Conservation (phyloP, 164 flowering plant species). For the Malania oleifera region DNA sequence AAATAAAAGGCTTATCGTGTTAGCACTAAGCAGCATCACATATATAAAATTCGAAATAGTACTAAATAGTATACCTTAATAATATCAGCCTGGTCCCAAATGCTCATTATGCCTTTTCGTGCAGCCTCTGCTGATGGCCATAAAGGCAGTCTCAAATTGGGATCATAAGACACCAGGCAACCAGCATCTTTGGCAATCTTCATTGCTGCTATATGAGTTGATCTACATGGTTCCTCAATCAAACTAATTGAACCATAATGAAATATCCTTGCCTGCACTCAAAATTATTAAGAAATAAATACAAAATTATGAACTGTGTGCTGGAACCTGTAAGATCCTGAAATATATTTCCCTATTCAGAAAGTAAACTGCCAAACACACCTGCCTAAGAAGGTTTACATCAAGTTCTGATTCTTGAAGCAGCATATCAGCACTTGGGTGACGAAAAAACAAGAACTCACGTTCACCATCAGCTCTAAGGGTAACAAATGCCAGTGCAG, state of each 20-base stretch:
- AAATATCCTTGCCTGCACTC: slow-evolving; percentile 28
- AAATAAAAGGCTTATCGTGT: background rate
- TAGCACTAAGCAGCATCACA: background rate
- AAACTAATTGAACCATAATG: slow-evolving; percentile 44
- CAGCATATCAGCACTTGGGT: slow-evolving; percentile 55
- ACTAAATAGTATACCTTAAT: slow-evolving; percentile 22
- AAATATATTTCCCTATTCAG: background rate
- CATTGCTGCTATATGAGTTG: slow-evolving; percentile 41
- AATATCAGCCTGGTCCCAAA: slow-evolving; percentile 34
- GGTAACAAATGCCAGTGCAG: slow-evolving; percentile 44
- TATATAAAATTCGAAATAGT: background rate
- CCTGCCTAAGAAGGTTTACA: slow-evolving; percentile 22
- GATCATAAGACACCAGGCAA: slow-evolving; percentile 42
- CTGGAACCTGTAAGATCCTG: background rate
- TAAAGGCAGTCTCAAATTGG: slow-evolving; percentile 32
- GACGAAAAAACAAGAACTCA: slow-evolving; percentile 42
- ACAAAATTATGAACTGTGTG: background rate
- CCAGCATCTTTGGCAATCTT: slow-evolving; percentile 32
- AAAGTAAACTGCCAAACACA: slow-evolving; percentile 2
- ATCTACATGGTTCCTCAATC: slow-evolving; percentile 37
- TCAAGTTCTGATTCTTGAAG: slow-evolving; percentile 35
- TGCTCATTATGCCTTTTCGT: slow-evolving; percentile 24
- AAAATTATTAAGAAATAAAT: background rate
- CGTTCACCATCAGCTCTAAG: slow-evolving; percentile 40
- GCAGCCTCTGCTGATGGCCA: slow-evolving; percentile 37